phyloP scores from a whole-genome alignment of 2,329 filamentous ascomycete species.

The Fusarium buharicum region DNA sequence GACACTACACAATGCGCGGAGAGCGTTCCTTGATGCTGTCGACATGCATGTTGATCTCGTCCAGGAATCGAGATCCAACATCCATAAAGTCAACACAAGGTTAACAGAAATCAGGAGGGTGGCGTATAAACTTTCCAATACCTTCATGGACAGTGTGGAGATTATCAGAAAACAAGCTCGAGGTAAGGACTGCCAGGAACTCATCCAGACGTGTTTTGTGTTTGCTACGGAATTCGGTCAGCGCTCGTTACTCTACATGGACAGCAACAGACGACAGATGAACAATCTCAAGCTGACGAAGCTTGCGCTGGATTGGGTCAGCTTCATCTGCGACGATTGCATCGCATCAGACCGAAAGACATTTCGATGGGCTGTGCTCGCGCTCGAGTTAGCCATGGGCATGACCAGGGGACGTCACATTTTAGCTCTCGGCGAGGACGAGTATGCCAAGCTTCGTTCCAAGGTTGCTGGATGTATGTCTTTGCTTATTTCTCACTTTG shows the following conservation, averaged over 20 bases:
- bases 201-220: slow-evolving; percentile 97
- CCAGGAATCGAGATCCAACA: slow-evolving; percentile 91
- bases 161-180: slow-evolving; percentile 87
- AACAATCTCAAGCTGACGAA: slow-evolving; percentile 96
- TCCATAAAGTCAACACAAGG: slow-evolving; percentile 90
- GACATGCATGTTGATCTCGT: slow-evolving; percentile 88
- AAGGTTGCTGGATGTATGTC: slow-evolving; percentile 99
- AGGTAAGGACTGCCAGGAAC: slow-evolving; percentile 88
- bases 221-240: slow-evolving; percentile 99
- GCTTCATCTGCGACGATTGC: slow-evolving; percentile 97
- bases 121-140: slow-evolving; percentile 94
- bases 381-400: slow-evolving; percentile 95
- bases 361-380: slow-evolving; percentile 96
- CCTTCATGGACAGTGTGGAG: slow-evolving; percentile 98
- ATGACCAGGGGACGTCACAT: slow-evolving; percentile 97
- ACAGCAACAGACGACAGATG: slow-evolving; percentile 93
- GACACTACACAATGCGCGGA: slow-evolving; percentile 79
- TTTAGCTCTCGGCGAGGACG: slow-evolving; percentile 85
- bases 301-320: slow-evolving; percentile 94
- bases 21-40: slow-evolving; percentile 79
- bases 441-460: slow-evolving; percentile 82
- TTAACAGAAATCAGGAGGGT: slow-evolving; percentile 95
- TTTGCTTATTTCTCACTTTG: slow-evolving; percentile 95
- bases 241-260: slow-evolving; percentile 93
- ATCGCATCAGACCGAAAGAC: slow-evolving; percentile 93